Base-by-base conservation (phyloP, 2,329 filamentous ascomycete species). In the Calonectria fujianensis region DNA sequence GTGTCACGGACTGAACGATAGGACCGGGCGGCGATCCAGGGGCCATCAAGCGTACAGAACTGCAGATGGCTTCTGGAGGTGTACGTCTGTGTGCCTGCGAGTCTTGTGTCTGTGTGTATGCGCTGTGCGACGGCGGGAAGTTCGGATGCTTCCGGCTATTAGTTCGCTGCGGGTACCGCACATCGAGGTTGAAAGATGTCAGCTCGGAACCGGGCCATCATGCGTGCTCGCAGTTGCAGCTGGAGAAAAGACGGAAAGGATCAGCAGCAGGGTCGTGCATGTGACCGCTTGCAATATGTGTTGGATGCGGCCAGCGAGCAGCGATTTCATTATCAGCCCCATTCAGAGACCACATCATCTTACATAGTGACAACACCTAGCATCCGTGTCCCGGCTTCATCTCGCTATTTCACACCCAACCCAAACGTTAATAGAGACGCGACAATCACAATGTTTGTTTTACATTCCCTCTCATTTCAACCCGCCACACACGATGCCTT, bases 1-100 rank as follows among this genome's bases (percentile, higher is more conserved):
- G 57, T 64, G 54, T 35, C 54, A 72, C 57, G 41, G 63, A 50
- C 59, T 27, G 27, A 35, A 65, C 57, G 48, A n/a, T 18, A 69
- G 45, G 57, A 45, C 48, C 54, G 52, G 63, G 27, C 54, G 64
- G 24, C 35, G 65, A 69, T 69, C 48, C 29, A 69, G 57, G 65
- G 52, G 48, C 18, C 9, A 13, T 24, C 20, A 48, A 48, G n/a
- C 6, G 10, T 48, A 5, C 45, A 29, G 14, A 20, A 11, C 31
- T 18, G 57, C 13, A 11, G 2, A 37, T 63, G 57, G 4, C 37
- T 41, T 20, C 18, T 29, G 24, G n/a, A 27, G 57, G 57, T 31
- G 35, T 37, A 41, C 41, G 57, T 41, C 57, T 63, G 57, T 61
- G 57, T 61, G 35, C 16, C 41, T 41, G 57, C 24, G 35, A 11